Conservation (phyloP, 345 rosid species). For the Turnera subulata region DNA sequence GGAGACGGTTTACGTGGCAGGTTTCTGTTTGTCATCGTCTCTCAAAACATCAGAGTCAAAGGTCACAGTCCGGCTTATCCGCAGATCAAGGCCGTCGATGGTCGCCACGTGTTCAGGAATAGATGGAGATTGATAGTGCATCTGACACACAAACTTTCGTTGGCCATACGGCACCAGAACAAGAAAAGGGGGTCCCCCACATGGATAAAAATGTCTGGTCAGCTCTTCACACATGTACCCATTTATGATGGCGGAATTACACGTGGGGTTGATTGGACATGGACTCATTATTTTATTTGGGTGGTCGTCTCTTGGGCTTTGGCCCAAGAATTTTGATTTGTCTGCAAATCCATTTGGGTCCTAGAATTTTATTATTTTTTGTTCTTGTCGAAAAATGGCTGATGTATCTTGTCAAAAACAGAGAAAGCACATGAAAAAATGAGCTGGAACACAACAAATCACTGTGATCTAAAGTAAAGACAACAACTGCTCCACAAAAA, state of each 20-base stretch:
- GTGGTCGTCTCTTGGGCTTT: too few relatives aligned
- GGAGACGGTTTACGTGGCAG: neutral
- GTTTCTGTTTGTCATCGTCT: neutral
- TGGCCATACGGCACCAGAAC: conserved; percentile 2
- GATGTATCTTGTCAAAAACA: too few relatives aligned
- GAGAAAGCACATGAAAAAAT: too few relatives aligned
- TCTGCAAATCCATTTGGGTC: too few relatives aligned
- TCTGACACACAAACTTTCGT: neutral
- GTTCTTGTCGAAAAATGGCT: too few relatives aligned
- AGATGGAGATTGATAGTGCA: neutral
- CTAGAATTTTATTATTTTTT: too few relatives aligned
- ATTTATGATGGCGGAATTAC: conserved; percentile 10
- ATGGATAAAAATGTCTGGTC: conserved; percentile 2
- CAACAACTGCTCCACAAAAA: too few relatives aligned
- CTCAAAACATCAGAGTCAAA: conserved; percentile 1
- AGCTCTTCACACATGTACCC: conserved; percentile 3
- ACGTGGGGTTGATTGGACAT: conserved; percentile 12
- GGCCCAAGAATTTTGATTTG: too few relatives aligned
- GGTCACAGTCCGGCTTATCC: too few relatives aligned
- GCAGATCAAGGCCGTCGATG: accelerated
- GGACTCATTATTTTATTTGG: too few relatives aligned
- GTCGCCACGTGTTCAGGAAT: neutral
- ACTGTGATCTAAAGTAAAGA: too few relatives aligned
- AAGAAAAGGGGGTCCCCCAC: neutral
- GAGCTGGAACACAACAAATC: too few relatives aligned